phyloP scores from a whole-genome alignment of 257 asterid genomes.

The Penstemon newberryi region DNA sequence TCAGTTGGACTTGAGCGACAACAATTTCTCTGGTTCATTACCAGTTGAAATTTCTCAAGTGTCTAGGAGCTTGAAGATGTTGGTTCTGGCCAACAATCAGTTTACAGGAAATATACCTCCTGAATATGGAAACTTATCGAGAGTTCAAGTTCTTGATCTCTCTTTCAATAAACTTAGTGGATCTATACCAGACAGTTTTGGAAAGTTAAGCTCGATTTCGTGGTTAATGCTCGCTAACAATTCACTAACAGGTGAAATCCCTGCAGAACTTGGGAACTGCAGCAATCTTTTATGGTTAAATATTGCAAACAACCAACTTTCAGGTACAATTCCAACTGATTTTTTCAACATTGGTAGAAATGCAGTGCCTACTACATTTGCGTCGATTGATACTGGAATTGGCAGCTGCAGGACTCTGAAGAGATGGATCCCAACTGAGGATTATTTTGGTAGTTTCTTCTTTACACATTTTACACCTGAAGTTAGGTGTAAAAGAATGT shows the following conservation, averaged over 20 bases:
- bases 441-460: slow-evolving; percentile 28
- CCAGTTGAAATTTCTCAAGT: slow-evolving; percentile 46
- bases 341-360: slow-evolving; percentile 40
- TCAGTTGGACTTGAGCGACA: slow-evolving; percentile 46
- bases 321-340: slow-evolving; percentile 39
- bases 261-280: slow-evolving; percentile 47
- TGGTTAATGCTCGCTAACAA: slow-evolving; percentile 52
- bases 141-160: slow-evolving; percentile 53
- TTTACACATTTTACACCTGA: slow-evolving; percentile 32
- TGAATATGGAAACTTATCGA: slow-evolving; percentile 43
- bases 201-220: slow-evolving; percentile 37
- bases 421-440: slow-evolving; percentile 50
- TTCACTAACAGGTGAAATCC: slow-evolving; percentile 40
- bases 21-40: slow-evolving; percentile 44
- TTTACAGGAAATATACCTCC: slow-evolving; percentile 49
- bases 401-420: slow-evolving; percentile 41
- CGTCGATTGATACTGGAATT: slow-evolving; percentile 30
- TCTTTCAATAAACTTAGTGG: slow-evolving; percentile 47
- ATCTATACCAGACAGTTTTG: slow-evolving; percentile 38
- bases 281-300: slow-evolving; percentile 51
- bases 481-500: slow-evolving; percentile 33
- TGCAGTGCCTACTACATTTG: slow-evolving; percentile 39
- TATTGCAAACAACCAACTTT: slow-evolving; percentile 45
- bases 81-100: slow-evolving; percentile 48
- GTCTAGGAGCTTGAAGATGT: slow-evolving; percentile 33